These are phyloP conservation scores for Hypoxylon perforatum DNA, from an alignment of 495 filamentous ascomycete genomes.

Conservation along the genomic window DNA sequence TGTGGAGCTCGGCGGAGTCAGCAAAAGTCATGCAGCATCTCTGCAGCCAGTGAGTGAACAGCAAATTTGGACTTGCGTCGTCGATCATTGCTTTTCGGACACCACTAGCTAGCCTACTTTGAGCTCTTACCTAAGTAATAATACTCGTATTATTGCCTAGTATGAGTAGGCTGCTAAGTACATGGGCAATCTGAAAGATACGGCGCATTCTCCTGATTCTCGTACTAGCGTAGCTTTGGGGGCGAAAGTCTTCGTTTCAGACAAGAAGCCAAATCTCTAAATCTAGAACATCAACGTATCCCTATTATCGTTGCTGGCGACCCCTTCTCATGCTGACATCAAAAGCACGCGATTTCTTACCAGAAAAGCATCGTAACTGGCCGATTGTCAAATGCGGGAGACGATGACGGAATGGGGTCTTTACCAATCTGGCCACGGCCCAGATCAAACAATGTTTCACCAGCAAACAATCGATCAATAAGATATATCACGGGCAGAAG, in stretches of 20 bases:
- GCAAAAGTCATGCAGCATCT: slow-evolving; percentile 43
- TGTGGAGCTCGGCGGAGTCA: slow-evolving; percentile 39
- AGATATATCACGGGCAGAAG: slow-evolving; percentile 3
- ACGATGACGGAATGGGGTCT: slow-evolving; percentile 31
- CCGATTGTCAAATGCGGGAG: slow-evolving; percentile 23
- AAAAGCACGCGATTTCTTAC: slow-evolving; percentile 38
- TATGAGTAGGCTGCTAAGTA: slow-evolving; percentile 3
- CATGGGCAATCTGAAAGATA: not conserved
- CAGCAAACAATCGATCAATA: slow-evolving; percentile 34
- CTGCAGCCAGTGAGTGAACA: slow-evolving; percentile 33
- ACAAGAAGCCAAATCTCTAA: not conserved
- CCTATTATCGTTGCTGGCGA: not conserved
- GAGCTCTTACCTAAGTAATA: slow-evolving; percentile 34
- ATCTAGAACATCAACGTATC: not conserved
- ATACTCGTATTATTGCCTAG: slow-evolving; percentile 32
- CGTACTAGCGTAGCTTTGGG: slow-evolving; percentile 1
- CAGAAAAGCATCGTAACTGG: slow-evolving; percentile 25
- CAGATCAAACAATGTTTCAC: slow-evolving; percentile 31
- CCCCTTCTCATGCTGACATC: slow-evolving; percentile 1
- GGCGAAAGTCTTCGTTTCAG: slow-evolving; percentile 3
- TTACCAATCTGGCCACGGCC: slow-evolving; percentile 29
- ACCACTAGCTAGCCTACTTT: slow-evolving; percentile 25
- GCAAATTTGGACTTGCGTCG: slow-evolving; percentile 33
- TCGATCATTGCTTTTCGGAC: slow-evolving; percentile 33
- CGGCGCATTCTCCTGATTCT: slow-evolving; percentile 18